Evolutionary conservation across 768 basidiomycete genomes (phyloP).

Genomic region (Favolaschia claudopus): DNA sequence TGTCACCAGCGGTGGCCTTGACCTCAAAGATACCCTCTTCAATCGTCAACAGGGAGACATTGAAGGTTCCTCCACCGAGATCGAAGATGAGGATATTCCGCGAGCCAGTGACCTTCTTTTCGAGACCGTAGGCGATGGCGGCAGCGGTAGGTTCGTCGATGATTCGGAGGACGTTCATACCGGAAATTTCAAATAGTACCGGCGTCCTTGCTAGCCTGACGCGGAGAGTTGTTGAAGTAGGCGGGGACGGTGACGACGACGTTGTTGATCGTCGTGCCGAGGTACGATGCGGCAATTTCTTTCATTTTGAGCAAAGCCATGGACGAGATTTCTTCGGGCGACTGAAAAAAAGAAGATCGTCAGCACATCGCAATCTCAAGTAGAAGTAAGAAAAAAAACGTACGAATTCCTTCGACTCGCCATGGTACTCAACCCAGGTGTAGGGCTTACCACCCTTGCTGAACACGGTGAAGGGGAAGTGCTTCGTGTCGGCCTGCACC

Average conservation of each 20-base stretch:
- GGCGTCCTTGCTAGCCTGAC: slow-evolving; percentile 49
- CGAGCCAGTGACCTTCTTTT: slow-evolving; percentile 51
- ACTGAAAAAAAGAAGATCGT: too few species aligned
- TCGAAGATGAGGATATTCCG: slow-evolving; percentile 8
- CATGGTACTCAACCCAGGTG: slow-evolving; percentile 61
- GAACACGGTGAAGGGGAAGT: slow-evolving; percentile 58
- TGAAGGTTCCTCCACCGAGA: slow-evolving; percentile 48
- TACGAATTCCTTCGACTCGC: slow-evolving; percentile 63
- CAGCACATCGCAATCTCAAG: too few species aligned
- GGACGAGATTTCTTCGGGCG: neutral
- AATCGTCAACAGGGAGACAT: slow-evolving; percentile 72
- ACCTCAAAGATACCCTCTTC: slow-evolving; percentile 76
- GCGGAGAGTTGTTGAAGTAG: neutral
- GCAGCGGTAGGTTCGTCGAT: slow-evolving; percentile 89
- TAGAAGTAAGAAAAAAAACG: too few species aligned
- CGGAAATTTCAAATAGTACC: slow-evolving; percentile 53
- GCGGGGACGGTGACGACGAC: neutral
- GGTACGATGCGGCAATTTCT: neutral
- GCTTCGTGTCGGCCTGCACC: slow-evolving; percentile 56
- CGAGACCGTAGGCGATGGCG: slow-evolving; percentile 81
- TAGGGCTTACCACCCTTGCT: slow-evolving; percentile 56
- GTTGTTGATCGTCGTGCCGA: neutral
- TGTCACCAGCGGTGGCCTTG: slow-evolving; percentile 74
- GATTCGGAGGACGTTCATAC: slow-evolving; percentile 65
- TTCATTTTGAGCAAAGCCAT: slow-evolving; percentile 1